A percentile compares a stretch with the other conserved stretches of the same genome.
phyloP scores from a whole-genome alignment of 371 early-diverging fungal species.

The Mortierella sp. region DNA sequence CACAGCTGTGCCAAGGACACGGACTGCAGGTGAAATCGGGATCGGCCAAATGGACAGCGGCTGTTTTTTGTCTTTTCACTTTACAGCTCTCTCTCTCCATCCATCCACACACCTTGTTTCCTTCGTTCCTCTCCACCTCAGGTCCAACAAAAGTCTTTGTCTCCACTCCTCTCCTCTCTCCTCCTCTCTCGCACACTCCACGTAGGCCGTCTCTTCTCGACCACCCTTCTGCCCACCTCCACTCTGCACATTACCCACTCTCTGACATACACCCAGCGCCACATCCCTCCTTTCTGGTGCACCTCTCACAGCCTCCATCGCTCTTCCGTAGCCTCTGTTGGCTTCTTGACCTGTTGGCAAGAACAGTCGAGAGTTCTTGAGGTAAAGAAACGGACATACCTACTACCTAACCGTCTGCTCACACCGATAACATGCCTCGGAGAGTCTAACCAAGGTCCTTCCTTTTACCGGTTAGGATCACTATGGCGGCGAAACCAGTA shows the following conservation, averaged over 20 bases:
- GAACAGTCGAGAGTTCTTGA: background rate
- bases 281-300: background rate
- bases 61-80: too few relatives aligned
- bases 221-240: background rate
- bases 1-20: conserved; percentile 5
- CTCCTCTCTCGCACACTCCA: background rate
- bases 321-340: background rate
- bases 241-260: background rate
- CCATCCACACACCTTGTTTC: background rate
- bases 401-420: too few relatives aligned
- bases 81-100: too few relatives aligned
- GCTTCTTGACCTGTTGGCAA: background rate
- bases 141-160: too few relatives aligned
- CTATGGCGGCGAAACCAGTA: too few relatives aligned
- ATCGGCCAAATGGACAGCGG: background rate
- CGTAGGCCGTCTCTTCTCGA: background rate
- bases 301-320: background rate
- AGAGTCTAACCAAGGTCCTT: too few relatives aligned
- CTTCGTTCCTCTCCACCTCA: background rate
- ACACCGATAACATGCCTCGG: too few relatives aligned
- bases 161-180: background rate
- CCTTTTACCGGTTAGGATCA: too few relatives aligned
- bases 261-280: too few relatives aligned
- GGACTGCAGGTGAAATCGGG: conserved; percentile 19
- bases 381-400: too few relatives aligned